Base-by-base conservation (phyloP, 768 basidiomycete genomes). In the Tulasnella sp. region DNA sequence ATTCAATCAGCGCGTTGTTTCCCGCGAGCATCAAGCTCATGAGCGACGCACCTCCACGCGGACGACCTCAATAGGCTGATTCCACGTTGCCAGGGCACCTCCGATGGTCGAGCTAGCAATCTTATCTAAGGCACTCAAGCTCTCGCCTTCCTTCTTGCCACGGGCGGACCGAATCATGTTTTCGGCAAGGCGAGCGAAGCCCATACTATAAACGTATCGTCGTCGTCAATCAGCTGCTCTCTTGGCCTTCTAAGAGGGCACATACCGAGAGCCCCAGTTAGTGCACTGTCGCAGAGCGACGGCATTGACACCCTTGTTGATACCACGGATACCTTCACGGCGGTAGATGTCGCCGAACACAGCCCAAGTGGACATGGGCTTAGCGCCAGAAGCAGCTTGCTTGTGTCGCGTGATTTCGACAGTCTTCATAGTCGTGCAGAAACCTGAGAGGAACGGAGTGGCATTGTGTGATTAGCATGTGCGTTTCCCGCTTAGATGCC, bases 361-460 rank as follows among this genome's bases (percentile, higher is more conserved):
- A 59, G 90, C 90, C 89, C 93, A 95, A 1, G 96, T 98, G 69
- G 91, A 93, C 69, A 90, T 90, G 12, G 94, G 93, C 78, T 92
- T 90, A 47, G 89, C 85, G 44, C 97, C 97, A 35, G 86, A 80
- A 17, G 90, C 88, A 29, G 89, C 91, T 77, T 93, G 91, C 81
- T 99, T 99, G 78, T 92, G 90, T 76, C 95, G 90, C 64, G 95
- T 98, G 76, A 98, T 98, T 81, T 96, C 95, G 75, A 88, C 97
- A 26, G 97, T 99, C 83, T 99, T 99, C 97, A 99, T 99, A 81
- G 94, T 97, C 52, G 96, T 98, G 82, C 94, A 96, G 83, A 98
- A 94, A 77, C 96, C 95, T 97, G 76, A 44, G 70, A 64, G 32
- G 40, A 75, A 6, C 22, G 22, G 29, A 17, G 70, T 62, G 70